A percentile compares a stretch with the other conserved stretches of the same genome.
phyloP scores from a whole-genome alignment of 768 basidiomycete species.

The Lentinula edodes region DNA sequence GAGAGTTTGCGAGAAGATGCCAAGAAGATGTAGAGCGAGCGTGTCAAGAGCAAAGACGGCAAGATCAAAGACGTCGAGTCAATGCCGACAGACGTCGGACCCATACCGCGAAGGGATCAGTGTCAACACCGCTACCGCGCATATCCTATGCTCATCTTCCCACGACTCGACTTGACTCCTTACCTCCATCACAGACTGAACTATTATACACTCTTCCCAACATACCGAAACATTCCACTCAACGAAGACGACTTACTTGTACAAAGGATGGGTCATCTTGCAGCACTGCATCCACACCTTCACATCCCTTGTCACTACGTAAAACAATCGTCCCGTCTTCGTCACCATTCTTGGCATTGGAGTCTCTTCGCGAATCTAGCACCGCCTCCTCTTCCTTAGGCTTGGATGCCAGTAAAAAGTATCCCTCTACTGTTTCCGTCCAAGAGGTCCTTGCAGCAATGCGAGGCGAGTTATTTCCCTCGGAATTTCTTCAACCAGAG shows the following conservation, averaged over 20 bases:
- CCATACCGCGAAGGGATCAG: background rate
- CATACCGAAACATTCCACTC: slow-evolving; percentile 5
- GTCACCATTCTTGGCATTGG: background rate
- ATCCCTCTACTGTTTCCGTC: slow-evolving; percentile 24
- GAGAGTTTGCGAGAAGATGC: slow-evolving; percentile 11
- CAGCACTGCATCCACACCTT: slow-evolving; percentile 1
- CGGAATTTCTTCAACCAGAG: background rate
- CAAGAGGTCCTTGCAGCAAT: slow-evolving; percentile 35
- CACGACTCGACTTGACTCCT: background rate
- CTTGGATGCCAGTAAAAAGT: background rate
- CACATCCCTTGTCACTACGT: background rate
- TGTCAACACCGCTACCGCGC: background rate
- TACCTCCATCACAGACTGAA: background rate
- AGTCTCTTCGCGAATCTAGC: background rate
- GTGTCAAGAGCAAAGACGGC: background rate
- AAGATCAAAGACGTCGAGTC: background rate
- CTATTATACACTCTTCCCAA: slow-evolving; percentile 2
- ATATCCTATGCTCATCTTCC: slow-evolving; percentile 7
- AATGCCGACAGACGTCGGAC: background rate
- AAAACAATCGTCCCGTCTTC: background rate
- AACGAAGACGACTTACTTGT: slow-evolving; percentile 8
- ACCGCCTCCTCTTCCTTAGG: background rate
- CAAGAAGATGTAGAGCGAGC: slow-evolving; percentile 14
- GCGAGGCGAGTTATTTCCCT: slow-evolving; percentile 33
- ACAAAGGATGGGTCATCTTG: slow-evolving; percentile 18